Evolutionary conservation across 2,329 filamentous ascomycete species (phyloP), one percentile per base, ranked within the genome.

Genomic region (Fusarium liriodendri): DNA sequence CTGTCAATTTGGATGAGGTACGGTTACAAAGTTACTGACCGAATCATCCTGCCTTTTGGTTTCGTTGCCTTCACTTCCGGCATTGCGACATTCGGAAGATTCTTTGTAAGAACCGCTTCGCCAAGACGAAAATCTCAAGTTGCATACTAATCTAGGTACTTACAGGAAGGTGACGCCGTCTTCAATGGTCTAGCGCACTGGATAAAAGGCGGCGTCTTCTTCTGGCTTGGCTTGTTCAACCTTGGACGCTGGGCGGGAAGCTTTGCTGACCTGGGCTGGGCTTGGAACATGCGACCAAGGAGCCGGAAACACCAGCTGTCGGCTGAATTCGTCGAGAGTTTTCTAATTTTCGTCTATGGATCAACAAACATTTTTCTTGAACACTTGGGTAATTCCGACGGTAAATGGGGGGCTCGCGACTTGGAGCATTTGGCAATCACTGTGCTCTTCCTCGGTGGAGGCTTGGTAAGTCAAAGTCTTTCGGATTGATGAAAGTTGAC

Each of bases 171-270:
- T 22, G 27, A 54, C 5, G 50, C 50, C 2, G 8, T 54, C 3
- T 54, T 32, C 3, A 54, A 54, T 2, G 50, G 95, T 2, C 87
- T 98, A 42, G 95, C 95, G 11, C 95, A 98, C 80, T 97, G 94
- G 85, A 91, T 98, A 81, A 98, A 98, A 81, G 95, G 95, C 59
- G 94, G 94, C 6, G 93, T 98, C 64, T 98, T 98, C 86, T 94
- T 98, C 84, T 96, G 94, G 91, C 94, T 97, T 73, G 95, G 95
- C n/a, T 84, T 98, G 18, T 84, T 98, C 67, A 97, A 94, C 0
- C 87, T 98, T 5, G 95, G 94, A 35, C 92, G 95, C 65, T 98
- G 94, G 93, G 90, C 95, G 79, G 95, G 95, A 25, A 93, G 93
- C 80, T 98, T 97, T 80, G 92, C 93, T 67, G 94, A 97, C 67